Base-by-base conservation (phyloP, 805 yeast genomes). In the Maudiozyma serrabonitensis region DNA sequence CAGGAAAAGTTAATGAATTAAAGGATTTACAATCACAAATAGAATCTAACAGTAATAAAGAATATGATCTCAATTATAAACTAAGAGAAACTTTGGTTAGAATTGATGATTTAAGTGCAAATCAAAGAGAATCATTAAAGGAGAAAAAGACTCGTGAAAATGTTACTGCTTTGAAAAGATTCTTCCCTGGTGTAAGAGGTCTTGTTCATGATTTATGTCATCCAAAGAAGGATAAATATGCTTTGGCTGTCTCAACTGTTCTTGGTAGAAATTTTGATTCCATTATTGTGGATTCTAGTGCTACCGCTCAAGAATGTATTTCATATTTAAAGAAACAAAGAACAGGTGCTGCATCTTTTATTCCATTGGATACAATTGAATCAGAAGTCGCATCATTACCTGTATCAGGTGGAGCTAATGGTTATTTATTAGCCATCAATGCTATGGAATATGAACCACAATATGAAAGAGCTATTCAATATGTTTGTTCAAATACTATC, bases 121-220 rank as follows among this genome's bases (percentile, higher is more conserved):
- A 75, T 50, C 84, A 82, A 63, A 78, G 91, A 55, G 96, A 87
- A 57, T 73, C 89, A 0, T 76, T 77, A 40, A 78, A 80, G 53
- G 95, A 89, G 53, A 74, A 76, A 46, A 78, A 74, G 53, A 67
- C 86, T 41, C 73, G 91, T 49, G 96, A 89, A 55, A 86, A 84
- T 52, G 82, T 87, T 2, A 67, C 81, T 0, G 74, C 80, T 48
- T 68, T 93, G 48, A 82, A 79, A 56, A 80, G 87, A 58, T 66
- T 83, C n/a, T 77, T 84, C 54, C 93, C 95, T 1, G 89, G 95
- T 4, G 95, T 93, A 2, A 76, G 76, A 55, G 98, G 97, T 2
- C 65, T 88, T 11, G 80, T 91, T 4, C 75, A 80, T 54, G 96
- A 89, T 58, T 71, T 90, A 25, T 85, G 91, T 43, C 79, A 80